Evolutionary conservation across 2,329 filamentous ascomycete genomes (phyloP), one percentile per base, ranked within the genome.

Genomic region (Arthrobotrys entomopaga): DNA sequence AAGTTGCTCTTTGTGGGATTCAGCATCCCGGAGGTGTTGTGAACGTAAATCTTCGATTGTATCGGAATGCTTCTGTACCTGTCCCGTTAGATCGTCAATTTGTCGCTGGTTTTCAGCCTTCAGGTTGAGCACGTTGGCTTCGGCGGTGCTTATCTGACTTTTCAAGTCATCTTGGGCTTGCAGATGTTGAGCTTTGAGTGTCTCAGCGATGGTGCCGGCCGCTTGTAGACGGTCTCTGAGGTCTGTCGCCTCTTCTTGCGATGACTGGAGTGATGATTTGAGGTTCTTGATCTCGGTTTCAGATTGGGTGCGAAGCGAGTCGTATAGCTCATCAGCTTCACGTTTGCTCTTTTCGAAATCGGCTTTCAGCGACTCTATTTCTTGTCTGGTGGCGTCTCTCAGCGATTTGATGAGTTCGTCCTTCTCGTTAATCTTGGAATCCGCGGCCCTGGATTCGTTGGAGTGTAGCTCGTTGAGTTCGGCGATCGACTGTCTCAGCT

Each of bases 101-200:
- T 61, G 60, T 56, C 40, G 60, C 60, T 65, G 60, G 48, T 49
- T 20, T 60, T 72, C 67, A 54, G 60, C 56, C 60, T 56, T 59
- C 8, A 65, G 24, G 29, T 24, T 60, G 60, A 65, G 60, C 6
- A 57, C 38, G 67, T 65, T 65, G 48, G 53, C 60, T 49, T 65
- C 67, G 26, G 67, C 53, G 24, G 19, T 65, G 54, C 54, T 65
- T 60, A 65, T 72, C 67, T 65, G 67, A 54, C 48, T 72, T 43
- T 50, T 65, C 53, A 72, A 50, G 59, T 72, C 60, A 48, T 72
- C 67, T 57, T 65, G 53, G 40, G 67, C 60, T 40, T 72, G 60
- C 16, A 56, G n/a, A 24, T 65, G 56, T 24, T 72, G 60, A 43
- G 54, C 67, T 52, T 29, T 65, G 15, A 72, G 57, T 11, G 60